Evolutionary conservation across 2,329 filamentous ascomycete species (phyloP), one percentile per base, ranked within the genome.

Genomic region (Endothia cerciana): DNA sequence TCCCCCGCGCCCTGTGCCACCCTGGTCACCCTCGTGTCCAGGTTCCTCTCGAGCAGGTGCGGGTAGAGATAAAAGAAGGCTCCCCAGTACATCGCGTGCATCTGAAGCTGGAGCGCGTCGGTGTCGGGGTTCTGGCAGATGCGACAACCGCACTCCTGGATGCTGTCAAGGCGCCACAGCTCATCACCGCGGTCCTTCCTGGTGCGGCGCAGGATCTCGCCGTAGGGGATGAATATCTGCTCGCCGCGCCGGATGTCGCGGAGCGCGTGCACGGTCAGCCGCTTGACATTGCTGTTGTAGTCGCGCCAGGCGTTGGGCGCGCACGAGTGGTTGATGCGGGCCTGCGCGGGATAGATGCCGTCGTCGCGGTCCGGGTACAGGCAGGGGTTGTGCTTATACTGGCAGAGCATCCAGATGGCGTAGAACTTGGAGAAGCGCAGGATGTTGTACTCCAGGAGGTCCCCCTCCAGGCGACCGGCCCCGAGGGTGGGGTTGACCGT

Each of bases 271-370:
- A 70, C 57, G 6, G 68, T 70, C 11, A 70, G 55, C 15, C 69
- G 67, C 25, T 60, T 25, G 25, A 63, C 70, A 6, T 40, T 45
- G 28, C 55, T 15, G 41, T 69, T 69, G 62, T 68, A 70, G 47
- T 64, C 62, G 45, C 66, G 60, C 36, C 65, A 67, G 25, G 68
- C 69, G 33, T 72, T 72, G 19, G 70, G 68, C 4, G 56, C 55
- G 60, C 71, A 72, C 4, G 68, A 69, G 59, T 71, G 70, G 55
- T 72, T 71, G 51, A 72, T 38, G 15, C 62, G 63, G 4, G 59
- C 51, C 36, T 62, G 30, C 28, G 41, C 19, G 8, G 51, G n/a
- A 47, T 65, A 67, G 15, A 67, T 13, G 11, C 59, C 65, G 4
- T 45, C 47, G 38, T 45, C 36, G 11, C 22, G n/a, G 13, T 30